Evolutionary conservation across 768 basidiomycete genomes (phyloP).

Genomic region (Psilocybe tampanensis): DNA sequence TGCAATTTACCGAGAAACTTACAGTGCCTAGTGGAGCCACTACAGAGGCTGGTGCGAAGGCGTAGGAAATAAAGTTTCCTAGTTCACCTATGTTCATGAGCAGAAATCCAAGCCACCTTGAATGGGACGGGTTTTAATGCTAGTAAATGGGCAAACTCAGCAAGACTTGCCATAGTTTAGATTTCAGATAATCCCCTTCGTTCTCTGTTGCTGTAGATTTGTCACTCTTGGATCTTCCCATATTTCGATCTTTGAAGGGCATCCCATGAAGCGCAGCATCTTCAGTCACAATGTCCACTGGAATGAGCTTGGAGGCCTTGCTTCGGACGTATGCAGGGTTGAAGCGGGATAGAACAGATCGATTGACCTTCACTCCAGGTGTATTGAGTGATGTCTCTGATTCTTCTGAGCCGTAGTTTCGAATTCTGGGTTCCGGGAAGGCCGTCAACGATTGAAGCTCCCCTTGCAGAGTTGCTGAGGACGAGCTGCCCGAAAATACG

Average conservation of each 20-base stretch:
- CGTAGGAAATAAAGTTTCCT: conserved; percentile 90
- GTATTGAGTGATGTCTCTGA: conserved; percentile 5
- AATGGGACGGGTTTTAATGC: conserved; percentile 2
- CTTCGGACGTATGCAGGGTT: conserved; percentile 34
- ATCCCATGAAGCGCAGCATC: conserved; percentile 32
- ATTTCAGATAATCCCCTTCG: conserved; percentile 80
- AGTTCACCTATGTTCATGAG: conserved; percentile 92
- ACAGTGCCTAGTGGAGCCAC: conserved; percentile 97
- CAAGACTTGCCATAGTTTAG: conserved; percentile 73
- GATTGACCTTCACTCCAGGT: conserved; percentile 11
- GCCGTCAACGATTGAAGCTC: conserved; percentile 23
- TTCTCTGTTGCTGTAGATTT: conserved; percentile 39
- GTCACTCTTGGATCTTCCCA: conserved; percentile 14
- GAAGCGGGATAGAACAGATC: conserved; percentile 36
- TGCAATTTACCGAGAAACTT: conserved; percentile 29
- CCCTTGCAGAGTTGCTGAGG: conserved; percentile 8
- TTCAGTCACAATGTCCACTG: conserved; percentile 45
- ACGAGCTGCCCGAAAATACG: conserved; percentile 12
- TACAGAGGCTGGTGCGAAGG: conserved; percentile 87
- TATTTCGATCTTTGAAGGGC: conserved; percentile 20
- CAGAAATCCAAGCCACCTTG: conserved; percentile 87
- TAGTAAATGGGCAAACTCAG: not conserved
- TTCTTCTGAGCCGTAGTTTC: conserved; percentile 26
- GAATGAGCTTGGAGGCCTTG: conserved; percentile 24
- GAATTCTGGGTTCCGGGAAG: conserved; percentile 14